Evolutionary conservation across 2,329 filamentous ascomycete genomes (phyloP).

Genomic region (Westerdykella ornata): DNA sequence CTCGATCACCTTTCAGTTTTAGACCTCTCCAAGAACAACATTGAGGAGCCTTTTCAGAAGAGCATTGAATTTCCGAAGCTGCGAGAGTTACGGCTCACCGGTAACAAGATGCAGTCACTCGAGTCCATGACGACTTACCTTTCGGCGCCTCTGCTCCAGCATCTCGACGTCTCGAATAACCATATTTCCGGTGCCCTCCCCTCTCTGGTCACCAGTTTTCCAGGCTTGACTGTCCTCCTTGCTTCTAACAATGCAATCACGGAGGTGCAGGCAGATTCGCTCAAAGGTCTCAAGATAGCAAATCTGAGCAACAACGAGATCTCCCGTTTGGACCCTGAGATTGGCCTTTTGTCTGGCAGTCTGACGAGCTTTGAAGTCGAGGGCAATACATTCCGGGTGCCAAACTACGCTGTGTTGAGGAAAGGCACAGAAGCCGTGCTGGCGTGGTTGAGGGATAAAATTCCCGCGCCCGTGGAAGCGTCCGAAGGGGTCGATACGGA

Average conservation of each 20-base stretch:
- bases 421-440: slow-evolving; percentile 82
- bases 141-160: slow-evolving; percentile 65
- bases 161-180: slow-evolving; percentile 77
- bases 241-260: slow-evolving; percentile 73
- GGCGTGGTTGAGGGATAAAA: slow-evolving; percentile 70
- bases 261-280: slow-evolving; percentile 63
- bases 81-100: slow-evolving; percentile 67
- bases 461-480: slow-evolving; percentile 45
- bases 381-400: slow-evolving; percentile 83
- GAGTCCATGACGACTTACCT: slow-evolving; percentile 60
- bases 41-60: slow-evolving; percentile 39
- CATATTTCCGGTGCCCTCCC: slow-evolving; percentile 65
- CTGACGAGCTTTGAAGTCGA: slow-evolving; percentile 66
- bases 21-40: slow-evolving; percentile 70
- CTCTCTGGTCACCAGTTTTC: slow-evolving; percentile 59
- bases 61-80: slow-evolving; percentile 65
- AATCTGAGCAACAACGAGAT: slow-evolving; percentile 85
- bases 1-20: slow-evolving; percentile 63
- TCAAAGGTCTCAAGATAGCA: slow-evolving; percentile 67
- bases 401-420: slow-evolving; percentile 74
- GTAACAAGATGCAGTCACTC: slow-evolving; percentile 63
- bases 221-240: slow-evolving; percentile 62
- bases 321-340: slow-evolving; percentile 66
- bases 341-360: slow-evolving; percentile 66
- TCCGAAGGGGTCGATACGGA: no score